A percentile compares a stretch with the other conserved stretches of the same genome.
phyloP scores from a whole-genome alignment of 345 rosid species.

The Isatis tinctoria region DNA sequence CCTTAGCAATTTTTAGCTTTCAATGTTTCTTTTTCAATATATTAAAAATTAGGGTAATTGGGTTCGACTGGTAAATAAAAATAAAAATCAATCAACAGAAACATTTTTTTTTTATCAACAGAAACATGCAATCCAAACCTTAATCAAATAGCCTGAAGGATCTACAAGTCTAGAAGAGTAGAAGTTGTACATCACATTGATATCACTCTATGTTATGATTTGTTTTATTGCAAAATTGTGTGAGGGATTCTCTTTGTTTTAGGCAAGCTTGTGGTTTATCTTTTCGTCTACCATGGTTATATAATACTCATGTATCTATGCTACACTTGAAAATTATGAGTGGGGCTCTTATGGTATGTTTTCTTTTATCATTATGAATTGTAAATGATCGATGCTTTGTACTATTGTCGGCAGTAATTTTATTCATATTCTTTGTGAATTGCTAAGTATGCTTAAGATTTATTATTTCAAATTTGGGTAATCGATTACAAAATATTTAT shows the following conservation, averaged over 20 bases:
- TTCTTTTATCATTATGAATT: neutral
- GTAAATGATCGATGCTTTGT: slow-evolving; percentile 17
- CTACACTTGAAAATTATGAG: neutral
- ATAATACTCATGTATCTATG: neutral
- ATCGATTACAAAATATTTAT: slow-evolving; percentile 4
- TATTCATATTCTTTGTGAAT: slow-evolving; percentile 26
- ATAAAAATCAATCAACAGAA: no score
- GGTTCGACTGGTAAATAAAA: neutral
- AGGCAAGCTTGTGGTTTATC: no score
- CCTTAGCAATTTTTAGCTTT: no score
- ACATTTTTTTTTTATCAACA: no score
- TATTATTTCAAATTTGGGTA: neutral
- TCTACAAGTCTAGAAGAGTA: no score
- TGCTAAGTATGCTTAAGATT: neutral
- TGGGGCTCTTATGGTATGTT: slow-evolving; percentile 13
- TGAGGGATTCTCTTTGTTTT: no score
- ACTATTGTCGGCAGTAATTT: slow-evolving; percentile 21
- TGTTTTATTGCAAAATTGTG: no score
- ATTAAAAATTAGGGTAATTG: neutral
- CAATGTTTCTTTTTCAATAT: no score
- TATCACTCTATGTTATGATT: no score
- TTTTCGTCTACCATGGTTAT: neutral
- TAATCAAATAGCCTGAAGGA: no score
- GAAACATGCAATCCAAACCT: no score
- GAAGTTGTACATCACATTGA: no score